Evolutionary conservation across 2,329 filamentous ascomycete genomes (phyloP), one percentile per base, ranked within the genome.

Genomic region (Camillea tinctor): DNA sequence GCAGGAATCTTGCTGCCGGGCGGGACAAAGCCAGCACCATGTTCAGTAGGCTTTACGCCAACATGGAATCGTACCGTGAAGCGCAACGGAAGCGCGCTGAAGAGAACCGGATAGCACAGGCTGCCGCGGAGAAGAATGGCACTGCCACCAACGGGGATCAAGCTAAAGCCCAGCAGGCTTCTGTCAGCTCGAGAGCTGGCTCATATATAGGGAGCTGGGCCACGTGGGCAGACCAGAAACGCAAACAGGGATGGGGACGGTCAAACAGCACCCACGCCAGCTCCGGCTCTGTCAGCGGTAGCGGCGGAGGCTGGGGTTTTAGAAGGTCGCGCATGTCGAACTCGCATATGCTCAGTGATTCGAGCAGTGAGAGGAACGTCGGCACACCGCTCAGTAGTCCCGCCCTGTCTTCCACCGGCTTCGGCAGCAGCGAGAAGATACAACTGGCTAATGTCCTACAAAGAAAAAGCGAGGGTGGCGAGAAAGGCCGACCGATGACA

Each of bases 11-110:
- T n/a, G 90, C 91, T 3, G 92, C 90, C 0, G 93, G 95, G 0
- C 88, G 90, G 58, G 92, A 95, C 69, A 96, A 94, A 77, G 91
- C 96, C 0, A 93, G 89, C 20, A 89, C 87, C 4, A 89, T 95
- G 44, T 92, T 97, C 75, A 96, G 90, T 73, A 93, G 87, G 70
- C 81, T 98, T 24, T 98, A 96, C 81, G 86, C 92, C 0, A 94
- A 98, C 68, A 91, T 98, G 76, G 94, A 98, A 74, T 79, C 86
- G 2, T 84, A 92, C 76, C 83, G 91, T 15, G 91, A 93, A 76
- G 84, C 86, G 17, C 90, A 93, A 73, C 81, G 86, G 59, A 87
- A 85, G 68, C 80, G 81, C 55, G 78, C 82, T 4, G 86, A 89
- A 61, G 83, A 89, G 69, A 75, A 78, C 53, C 77, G 79, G 64